phyloP scores from a whole-genome alignment of 495 filamentous ascomycete species.

The Penicillium dipodomyicola region DNA sequence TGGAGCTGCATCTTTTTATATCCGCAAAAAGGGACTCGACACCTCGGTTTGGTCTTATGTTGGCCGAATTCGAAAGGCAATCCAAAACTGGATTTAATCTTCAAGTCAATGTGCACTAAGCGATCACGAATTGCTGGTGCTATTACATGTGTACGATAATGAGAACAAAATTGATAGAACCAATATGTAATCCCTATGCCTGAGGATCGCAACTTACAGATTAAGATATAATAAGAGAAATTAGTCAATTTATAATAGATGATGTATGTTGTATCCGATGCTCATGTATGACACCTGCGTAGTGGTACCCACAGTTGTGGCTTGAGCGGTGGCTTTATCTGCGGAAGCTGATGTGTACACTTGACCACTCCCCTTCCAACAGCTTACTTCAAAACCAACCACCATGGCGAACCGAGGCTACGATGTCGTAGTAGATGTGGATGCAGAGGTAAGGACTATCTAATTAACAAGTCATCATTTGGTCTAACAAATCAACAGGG shows the following conservation, averaged over 20 bases:
- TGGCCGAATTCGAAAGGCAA: constrained; percentile 25
- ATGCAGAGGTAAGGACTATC: constrained; percentile 68
- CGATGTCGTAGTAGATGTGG: constrained; percentile 95
- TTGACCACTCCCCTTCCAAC: constrained; percentile 21
- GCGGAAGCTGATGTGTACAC: constrained; percentile 37
- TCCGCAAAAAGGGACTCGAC: constrained; percentile 47
- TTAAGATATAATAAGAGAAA: not conserved
- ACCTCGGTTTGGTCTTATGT: constrained; percentile 41
- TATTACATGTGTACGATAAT: constrained; percentile 1
- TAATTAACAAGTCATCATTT: not conserved
- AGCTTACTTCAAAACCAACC: constrained; percentile 21
- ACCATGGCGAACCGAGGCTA: constrained; percentile 83
- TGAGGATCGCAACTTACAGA: not conserved
- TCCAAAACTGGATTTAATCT: constrained; percentile 19
- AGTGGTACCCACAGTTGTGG: constrained; percentile 19
- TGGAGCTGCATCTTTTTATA: constrained; percentile 55
- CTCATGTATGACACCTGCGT: constrained; percentile 3
- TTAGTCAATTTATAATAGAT: not conserved
- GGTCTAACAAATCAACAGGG: constrained; percentile 55
- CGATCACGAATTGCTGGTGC: not conserved
- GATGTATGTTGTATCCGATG: not conserved
- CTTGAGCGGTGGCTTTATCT: constrained; percentile 27
- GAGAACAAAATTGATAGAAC: not conserved
- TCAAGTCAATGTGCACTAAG: not conserved
- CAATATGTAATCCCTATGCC: not conserved